These are phyloP conservation scores for Cavenderia fasciculata DNA, from an alignment of 78 protist species.

Conservation along the genomic window DNA sequence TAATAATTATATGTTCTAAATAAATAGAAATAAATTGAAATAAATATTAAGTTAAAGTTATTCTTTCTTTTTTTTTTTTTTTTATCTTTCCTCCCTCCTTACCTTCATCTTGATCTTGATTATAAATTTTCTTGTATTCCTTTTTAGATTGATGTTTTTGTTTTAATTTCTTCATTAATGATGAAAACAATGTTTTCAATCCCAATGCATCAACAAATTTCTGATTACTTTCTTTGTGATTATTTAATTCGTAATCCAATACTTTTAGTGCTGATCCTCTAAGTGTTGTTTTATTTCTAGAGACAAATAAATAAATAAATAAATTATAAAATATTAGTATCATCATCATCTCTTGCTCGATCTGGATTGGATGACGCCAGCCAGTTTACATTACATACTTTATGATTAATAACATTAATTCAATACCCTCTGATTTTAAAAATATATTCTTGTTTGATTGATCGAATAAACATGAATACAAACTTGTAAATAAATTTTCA, in stretches of 20 bases:
- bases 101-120: constrained; percentile 54
- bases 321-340: not conserved
- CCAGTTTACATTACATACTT: constrained; percentile 41
- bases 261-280: constrained; percentile 66
- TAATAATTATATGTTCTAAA: constrained; percentile 35
- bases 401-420: constrained; percentile 76
- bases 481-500: constrained; percentile 47
- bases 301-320: not conserved
- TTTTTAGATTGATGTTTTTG: not conserved
- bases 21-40: not conserved
- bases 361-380: not conserved
- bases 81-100: not conserved
- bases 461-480: constrained; percentile 52
- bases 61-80: constrained; percentile 3
- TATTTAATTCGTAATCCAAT: constrained; percentile 14
- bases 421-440: constrained; percentile 76
- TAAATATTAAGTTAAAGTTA: not conserved
- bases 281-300: constrained; percentile 68
- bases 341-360: no score
- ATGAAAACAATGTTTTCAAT: constrained; percentile 73
- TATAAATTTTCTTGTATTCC: constrained; percentile 7
- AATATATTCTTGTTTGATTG: constrained; percentile 13
- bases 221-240: not conserved
- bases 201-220: constrained; percentile 58
- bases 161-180: constrained; percentile 79